A percentile compares a stretch with the other conserved stretches of the same genome.
These are phyloP conservation scores for Aphanoascus verrucosus DNA, from an alignment of 2,329 filamentous ascomycete species.

Conservation along the genomic window DNA sequence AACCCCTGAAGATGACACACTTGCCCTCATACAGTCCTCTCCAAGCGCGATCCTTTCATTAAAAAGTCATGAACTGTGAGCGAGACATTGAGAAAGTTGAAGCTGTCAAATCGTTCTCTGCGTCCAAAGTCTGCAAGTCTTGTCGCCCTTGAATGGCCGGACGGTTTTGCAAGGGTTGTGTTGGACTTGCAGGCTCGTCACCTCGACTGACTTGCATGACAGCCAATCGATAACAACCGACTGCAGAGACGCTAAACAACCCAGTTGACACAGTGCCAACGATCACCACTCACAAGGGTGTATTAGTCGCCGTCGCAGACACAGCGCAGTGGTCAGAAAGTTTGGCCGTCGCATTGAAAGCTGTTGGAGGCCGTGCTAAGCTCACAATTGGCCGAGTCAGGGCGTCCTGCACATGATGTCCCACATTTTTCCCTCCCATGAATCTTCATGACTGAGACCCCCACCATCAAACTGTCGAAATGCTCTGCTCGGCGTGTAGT, in stretches of 20 bases:
- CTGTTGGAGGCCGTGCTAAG: not conserved
- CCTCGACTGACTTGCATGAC: not conserved
- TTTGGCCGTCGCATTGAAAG: slow-evolving; percentile 2
- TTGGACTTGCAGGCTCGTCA: slow-evolving; percentile 3
- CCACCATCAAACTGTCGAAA: not conserved
- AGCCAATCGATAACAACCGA: slow-evolving; percentile 2
- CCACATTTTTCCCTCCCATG: not conserved
- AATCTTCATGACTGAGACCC: slow-evolving; percentile 5
- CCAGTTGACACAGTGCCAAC: slow-evolving; percentile 2
- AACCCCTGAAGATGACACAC: slow-evolving; percentile 7
- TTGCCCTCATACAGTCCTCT: not conserved
- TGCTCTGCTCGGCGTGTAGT: not conserved
- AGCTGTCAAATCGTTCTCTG: not conserved
- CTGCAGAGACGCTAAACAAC: not conserved
- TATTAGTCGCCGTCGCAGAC: slow-evolving; percentile 9
- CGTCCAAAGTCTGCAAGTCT: not conserved
- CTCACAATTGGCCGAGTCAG: slow-evolving; percentile 4
- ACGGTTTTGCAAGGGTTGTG: slow-evolving; percentile 4
- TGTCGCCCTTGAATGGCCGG: slow-evolving; percentile 4
- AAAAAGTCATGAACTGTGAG: not conserved
- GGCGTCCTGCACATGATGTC: slow-evolving; percentile 4
- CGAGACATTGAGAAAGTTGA: not conserved
- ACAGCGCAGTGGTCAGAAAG: slow-evolving; percentile 1
- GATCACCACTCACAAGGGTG: not conserved
- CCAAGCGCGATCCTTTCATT: slow-evolving; percentile 8